Base-by-base conservation (phyloP, 306 rosid genomes). In the Cicer chorassanicum region DNA sequence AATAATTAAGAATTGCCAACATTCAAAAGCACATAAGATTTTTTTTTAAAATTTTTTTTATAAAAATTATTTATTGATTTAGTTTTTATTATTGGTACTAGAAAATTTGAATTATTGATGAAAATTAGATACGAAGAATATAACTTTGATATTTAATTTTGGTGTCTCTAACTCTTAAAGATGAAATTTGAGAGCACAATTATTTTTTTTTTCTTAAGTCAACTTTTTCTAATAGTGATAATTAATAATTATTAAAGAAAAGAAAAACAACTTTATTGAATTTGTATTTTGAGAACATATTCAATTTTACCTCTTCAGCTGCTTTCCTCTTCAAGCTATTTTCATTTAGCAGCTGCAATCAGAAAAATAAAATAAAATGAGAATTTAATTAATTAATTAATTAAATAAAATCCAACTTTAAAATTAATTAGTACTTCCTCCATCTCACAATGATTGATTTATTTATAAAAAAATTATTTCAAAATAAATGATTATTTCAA, bases 251-350 rank as follows among this genome's bases (percentile, higher is more conserved):
- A 40, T 11, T 29, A 34, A 41, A 38, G 46, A 76, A 45, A 42
- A 53, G 18, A 60, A 75, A 38, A 0, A 19, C 2, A 14, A 39
- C 13, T 29, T 36, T 8, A 40, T 73, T 9, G 51, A 56, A 44
- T 9, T 48, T 48, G 11, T 24, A 14, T 14, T n/a, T 29, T 12
- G 46, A 43, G 54, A 43, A 65, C 9, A 42, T 43, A n/a, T 10
- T 67, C 18, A 50, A 44, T 54, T 80, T 54, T 80, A 90, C 91
- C 89, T 83, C 81, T 65, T 76, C 67, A 70, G 74, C 64, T 61
- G 90, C 91, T 72, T 89, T 91, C 85, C 90, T 86, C 82, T 93
- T 93, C 86, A 91, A 83, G 87, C 89, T 68, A 81, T 87, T 88
- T 46, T 94, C 93, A 82, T 91, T 82, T 84, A 91, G 79, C 73